Evolutionary conservation across 176 grass and related monocot species (phyloP).

Genomic region (Zea mays): DNA sequence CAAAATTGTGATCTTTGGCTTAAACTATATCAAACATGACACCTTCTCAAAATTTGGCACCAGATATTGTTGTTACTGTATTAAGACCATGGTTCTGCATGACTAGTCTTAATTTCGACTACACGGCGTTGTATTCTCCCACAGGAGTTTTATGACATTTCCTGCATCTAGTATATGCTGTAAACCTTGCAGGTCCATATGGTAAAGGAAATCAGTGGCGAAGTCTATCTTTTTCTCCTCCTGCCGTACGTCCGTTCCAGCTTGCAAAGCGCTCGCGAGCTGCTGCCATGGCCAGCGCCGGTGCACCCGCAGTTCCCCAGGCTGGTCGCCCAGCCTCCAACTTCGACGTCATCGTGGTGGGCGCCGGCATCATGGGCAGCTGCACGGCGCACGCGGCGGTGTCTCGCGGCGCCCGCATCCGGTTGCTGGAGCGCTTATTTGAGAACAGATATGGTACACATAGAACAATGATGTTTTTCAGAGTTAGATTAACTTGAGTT

Average conservation of each 20-base stretch:
- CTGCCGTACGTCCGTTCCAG: not conserved
- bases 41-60: no score
- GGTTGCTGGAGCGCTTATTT: no score
- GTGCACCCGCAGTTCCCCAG: not conserved
- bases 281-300: not conserved
- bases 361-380: no score
- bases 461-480: no score
- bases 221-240: not conserved
- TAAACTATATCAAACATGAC: conserved; percentile 9
- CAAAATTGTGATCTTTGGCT: conserved; percentile 24
- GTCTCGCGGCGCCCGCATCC: no score
- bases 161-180: conserved; percentile 19
- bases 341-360: no score
- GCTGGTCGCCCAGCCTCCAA: not conserved
- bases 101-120: not conserved
- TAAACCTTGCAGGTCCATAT: not conserved
- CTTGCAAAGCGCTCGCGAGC: not conserved
- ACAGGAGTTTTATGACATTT: conserved; percentile 5
- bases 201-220: not conserved
- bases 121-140: not conserved
- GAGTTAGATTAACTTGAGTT: no score
- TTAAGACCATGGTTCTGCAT: no score
- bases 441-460: no score
- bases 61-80: no score
- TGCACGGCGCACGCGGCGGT: no score